A percentile compares a stretch with the other conserved stretches of the same genome.
These are phyloP conservation scores for Phenoliferia sp. DNA, from an alignment of 1,284 basidiomycete genomes.

Conservation along the genomic window DNA sequence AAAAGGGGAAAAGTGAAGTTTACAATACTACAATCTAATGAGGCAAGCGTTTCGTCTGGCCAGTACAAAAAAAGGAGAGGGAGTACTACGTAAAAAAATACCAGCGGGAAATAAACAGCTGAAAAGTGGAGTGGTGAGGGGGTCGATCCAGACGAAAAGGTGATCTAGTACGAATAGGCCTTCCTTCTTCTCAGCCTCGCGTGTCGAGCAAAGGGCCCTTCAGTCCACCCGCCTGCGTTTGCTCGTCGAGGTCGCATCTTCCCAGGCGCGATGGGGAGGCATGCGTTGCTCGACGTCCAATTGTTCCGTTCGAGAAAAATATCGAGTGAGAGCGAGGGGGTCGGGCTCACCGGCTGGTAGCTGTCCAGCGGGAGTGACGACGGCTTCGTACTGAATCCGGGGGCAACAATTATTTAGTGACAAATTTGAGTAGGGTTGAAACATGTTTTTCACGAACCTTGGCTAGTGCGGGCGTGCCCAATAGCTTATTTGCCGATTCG, in stretches of 20 bases:
- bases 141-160: background rate
- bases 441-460: too few relatives aligned
- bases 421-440: background rate
- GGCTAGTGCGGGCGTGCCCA: conserved; percentile 28
- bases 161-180: background rate
- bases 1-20: too few relatives aligned
- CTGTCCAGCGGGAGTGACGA: background rate
- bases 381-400: conserved; percentile 16
- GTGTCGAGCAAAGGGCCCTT: background rate
- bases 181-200: too few relatives aligned
- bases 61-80: background rate
- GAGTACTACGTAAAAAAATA: background rate
- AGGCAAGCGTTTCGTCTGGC: background rate
- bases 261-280: background rate
- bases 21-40: background rate
- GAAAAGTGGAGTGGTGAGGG: background rate
- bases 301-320: conserved; percentile 8
- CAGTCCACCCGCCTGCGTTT: conserved; percentile 10
- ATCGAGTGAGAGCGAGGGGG: conserved; percentile 17
- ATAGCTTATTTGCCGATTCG: conserved; percentile 12
- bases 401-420: background rate
- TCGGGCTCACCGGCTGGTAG: conserved; percentile 6
- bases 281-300: background rate
- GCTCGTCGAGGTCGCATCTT: background rate
- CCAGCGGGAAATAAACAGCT: background rate